Evolutionary conservation across 306 rosid genomes (phyloP).

Genomic region (Gleditsia sinensis): DNA sequence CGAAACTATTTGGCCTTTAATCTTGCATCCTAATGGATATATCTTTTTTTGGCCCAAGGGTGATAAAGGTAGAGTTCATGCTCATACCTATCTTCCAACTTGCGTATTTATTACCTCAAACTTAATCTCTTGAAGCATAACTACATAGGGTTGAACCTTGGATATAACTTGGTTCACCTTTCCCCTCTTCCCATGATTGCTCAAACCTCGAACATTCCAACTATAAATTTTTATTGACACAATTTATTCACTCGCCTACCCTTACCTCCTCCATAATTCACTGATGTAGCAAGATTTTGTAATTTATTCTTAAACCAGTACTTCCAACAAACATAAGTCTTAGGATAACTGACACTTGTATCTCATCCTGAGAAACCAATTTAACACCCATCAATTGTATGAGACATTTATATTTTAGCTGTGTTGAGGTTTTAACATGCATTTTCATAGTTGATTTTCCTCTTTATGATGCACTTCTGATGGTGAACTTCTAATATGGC

Average conservation of each 20-base stretch:
- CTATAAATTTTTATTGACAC: neutral
- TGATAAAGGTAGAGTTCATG: too few species aligned
- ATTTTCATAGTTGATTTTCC: slow-evolving; percentile 30
- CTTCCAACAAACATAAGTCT: neutral
- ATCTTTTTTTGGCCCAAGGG: too few species aligned
- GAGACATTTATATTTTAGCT: slow-evolving; percentile 21
- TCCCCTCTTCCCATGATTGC: neutral
- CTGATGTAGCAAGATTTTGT: neutral
- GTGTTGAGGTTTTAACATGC: slow-evolving; percentile 27
- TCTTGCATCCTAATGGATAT: too few species aligned
- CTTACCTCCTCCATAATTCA: neutral
- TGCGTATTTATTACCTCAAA: neutral
- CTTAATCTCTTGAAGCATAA: neutral
- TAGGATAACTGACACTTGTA: neutral
- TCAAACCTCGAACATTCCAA: neutral
- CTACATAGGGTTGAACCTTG: neutral
- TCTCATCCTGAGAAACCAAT: neutral
- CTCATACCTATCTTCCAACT: neutral
- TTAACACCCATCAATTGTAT: neutral
- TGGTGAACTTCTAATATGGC: slow-evolving; percentile 32
- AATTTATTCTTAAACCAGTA: neutral
- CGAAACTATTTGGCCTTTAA: too few species aligned
- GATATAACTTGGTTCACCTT: neutral
- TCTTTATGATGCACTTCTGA: slow-evolving; percentile 20
- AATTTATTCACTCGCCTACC: neutral